These are phyloP conservation scores for Stramenopiles sp. DNA, from an alignment of 352 stramenopile species.

Conservation along the genomic window DNA sequence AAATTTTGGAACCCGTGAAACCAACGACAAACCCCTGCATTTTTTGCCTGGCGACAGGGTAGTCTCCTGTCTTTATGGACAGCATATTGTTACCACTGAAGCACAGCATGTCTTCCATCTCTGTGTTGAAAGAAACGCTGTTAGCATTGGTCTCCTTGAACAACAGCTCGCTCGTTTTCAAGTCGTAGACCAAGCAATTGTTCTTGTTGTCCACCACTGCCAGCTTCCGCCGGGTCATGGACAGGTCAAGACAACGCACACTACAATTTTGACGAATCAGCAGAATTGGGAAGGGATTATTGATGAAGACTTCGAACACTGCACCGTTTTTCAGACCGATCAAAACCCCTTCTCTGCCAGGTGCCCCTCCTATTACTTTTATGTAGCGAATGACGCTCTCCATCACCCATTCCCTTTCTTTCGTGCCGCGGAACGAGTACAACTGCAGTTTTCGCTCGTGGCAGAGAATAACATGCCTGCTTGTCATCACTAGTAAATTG, in stretches of 20 bases:
- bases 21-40: constrained; percentile 74
- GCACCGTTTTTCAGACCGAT: constrained; percentile 70
- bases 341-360: constrained; percentile 60
- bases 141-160: constrained; percentile 59
- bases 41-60: constrained; percentile 58
- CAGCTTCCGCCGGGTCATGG: constrained; percentile 47
- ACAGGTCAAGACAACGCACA: constrained; percentile 64
- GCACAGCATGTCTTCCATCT: constrained; percentile 80
- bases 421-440: constrained; percentile 60
- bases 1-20: constrained; percentile 72
- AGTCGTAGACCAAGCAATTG: constrained; percentile 65
- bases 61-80: constrained; percentile 65
- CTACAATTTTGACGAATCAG: constrained; percentile 58
- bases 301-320: constrained; percentile 73
- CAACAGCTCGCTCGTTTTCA: constrained; percentile 59
- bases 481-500: constrained; percentile 63
- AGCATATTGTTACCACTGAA: constrained; percentile 61
- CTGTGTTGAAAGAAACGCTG: constrained; percentile 75
- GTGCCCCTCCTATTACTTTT: constrained; percentile 64
- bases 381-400: constrained; percentile 68
- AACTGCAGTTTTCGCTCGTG: constrained; percentile 73
- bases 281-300: constrained; percentile 78
- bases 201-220: constrained; percentile 68
- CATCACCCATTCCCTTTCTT: constrained; percentile 40
- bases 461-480: constrained; percentile 67